Evolutionary conservation across 179 eudicot genomes (phyloP), one percentile per base, ranked within the genome.

Genomic region (Beta macrorhiza): DNA sequence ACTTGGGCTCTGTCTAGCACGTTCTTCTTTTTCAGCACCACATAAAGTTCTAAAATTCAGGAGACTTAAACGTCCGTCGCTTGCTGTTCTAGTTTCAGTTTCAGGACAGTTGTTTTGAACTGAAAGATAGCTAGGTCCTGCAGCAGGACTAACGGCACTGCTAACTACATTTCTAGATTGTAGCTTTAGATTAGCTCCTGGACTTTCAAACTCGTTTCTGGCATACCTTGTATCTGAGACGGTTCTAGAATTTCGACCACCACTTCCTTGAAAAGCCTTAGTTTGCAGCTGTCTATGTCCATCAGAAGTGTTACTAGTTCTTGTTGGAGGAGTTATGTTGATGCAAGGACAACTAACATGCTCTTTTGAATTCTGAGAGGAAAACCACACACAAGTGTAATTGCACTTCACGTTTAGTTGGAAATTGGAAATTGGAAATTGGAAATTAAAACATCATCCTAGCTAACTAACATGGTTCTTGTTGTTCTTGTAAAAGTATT

Each of bases 331-430:
- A 22, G 70, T 47, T 49, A 62, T 19, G 7, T 70, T 58, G 49
- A 10, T 51, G 49, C 10, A 53, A 19, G 69, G 69, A 68, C 5
- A 17, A 51, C 49, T 70, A 7, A 37, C 44, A 1, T 19, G 53
- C 29, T 49, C 74, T 42, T n/a, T 25, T 15, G 63, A 29, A 49
- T 32, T 29, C 84, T 76, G 84, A 11, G 13, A 25, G 14, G 42
- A n/a, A 51, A 22, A 59, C 6, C 13, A 55, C 53, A 53, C 10
- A 64, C 37, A 22, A 64, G 42, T 11, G 25, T 14, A 25, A 25
- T 64, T 8, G 7, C 29, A 6, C 29, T 25, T 16, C 44, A 63
- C 1, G 59, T 52, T 52, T 7, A 8, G 9, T 52, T 52, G 25
- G 25, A 25, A 25, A 25, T 25, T 25, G 25, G 25, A 25, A 25